phyloP scores from a whole-genome alignment of 352 stramenopile species.

The Phytophthora constricta region DNA sequence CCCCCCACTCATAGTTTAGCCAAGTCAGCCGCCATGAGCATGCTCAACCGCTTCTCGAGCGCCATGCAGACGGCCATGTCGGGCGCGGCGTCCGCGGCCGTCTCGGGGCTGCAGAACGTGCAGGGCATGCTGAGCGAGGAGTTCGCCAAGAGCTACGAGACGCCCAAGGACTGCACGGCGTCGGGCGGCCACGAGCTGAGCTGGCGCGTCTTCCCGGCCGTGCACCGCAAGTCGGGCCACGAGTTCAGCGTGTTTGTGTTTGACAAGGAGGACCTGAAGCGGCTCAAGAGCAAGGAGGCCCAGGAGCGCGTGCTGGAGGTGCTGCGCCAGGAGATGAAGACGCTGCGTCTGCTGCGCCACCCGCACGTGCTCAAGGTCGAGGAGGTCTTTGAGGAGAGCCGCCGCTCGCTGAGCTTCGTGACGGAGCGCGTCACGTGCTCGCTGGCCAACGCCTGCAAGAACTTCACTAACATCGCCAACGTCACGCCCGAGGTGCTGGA shows the following conservation, averaged over 20 bases:
- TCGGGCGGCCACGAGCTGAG: slow-evolving; percentile 83
- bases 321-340: slow-evolving; percentile 90
- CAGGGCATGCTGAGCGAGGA: slow-evolving; percentile 83
- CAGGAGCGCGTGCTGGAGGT: slow-evolving; percentile 90
- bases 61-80: slow-evolving; percentile 68
- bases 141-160: slow-evolving; percentile 88
- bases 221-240: slow-evolving; percentile 79
- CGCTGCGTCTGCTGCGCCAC: slow-evolving; percentile 82
- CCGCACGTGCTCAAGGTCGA: slow-evolving; percentile 91
- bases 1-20: slow-evolving; percentile 1
- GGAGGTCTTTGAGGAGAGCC: slow-evolving; percentile 90
- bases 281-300: slow-evolving; percentile 84
- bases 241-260: slow-evolving; percentile 90
- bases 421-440: slow-evolving; percentile 92
- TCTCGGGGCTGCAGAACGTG: slow-evolving; percentile 55
- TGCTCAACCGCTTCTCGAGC: slow-evolving; percentile 86
- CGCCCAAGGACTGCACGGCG: slow-evolving; percentile 83
- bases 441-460: slow-evolving; percentile 90
- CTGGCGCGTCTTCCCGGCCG: slow-evolving; percentile 87
- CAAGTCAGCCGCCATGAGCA: slow-evolving; percentile 29
- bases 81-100: slow-evolving; percentile 48
- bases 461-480: slow-evolving; percentile 87
- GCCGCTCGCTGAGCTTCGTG: slow-evolving; percentile 89
- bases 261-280: slow-evolving; percentile 88
- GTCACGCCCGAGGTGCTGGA: slow-evolving; percentile 88